Percentiles rank a stretch among this genome's conserved stretches.
phyloP scores from a whole-genome alignment of 2,329 filamentous ascomycete species.

The Neonectria coccinea region DNA sequence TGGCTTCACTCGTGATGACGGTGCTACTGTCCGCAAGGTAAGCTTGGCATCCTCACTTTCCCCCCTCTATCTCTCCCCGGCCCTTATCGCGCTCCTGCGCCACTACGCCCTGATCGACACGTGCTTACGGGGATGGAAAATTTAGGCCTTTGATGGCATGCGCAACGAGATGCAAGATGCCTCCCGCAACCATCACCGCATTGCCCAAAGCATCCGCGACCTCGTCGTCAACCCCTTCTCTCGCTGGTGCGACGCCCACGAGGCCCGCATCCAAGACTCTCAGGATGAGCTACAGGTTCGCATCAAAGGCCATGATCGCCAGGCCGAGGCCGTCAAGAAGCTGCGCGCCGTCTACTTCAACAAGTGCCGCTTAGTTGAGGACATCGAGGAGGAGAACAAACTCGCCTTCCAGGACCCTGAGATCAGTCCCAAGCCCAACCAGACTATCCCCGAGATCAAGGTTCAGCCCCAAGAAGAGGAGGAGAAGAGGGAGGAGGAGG shows the following conservation, averaged over 20 bases:
- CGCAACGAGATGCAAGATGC: conserved; percentile 93
- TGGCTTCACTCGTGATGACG: conserved; percentile 92
- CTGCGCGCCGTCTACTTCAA: conserved; percentile 97
- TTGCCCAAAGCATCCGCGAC: conserved; percentile 95
- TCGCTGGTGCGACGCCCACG: conserved; percentile 96
- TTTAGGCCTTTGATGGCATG: conserved; percentile 91
- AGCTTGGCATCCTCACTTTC: conserved; percentile 18
- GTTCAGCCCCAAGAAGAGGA: conserved; percentile 76
- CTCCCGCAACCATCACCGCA: conserved; percentile 90
- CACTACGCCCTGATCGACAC: conserved; percentile 6
- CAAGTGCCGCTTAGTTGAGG: conserved; percentile 95
- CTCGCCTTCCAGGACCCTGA: conserved; percentile 93
- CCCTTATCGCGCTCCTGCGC: conserved; percentile 7
- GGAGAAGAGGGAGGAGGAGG: conserved; percentile 78
- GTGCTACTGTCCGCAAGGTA: conserved; percentile 95
- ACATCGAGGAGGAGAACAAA: conserved; percentile 98
- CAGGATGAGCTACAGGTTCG: conserved; percentile 93
- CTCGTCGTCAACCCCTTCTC: conserved; percentile 94
- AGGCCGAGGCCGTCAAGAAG: conserved; percentile 91
- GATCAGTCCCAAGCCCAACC: conserved; percentile 70
- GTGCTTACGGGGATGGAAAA: conserved; percentile 35
- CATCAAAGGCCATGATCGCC: conserved; percentile 93
- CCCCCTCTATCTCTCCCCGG: not conserved
- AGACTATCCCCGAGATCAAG: conserved; percentile 85
- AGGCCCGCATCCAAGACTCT: conserved; percentile 88